Evolutionary conservation across 345 rosid species (phyloP), one percentile per base, ranked within the genome.

Genomic region (Populus pruinosa): DNA sequence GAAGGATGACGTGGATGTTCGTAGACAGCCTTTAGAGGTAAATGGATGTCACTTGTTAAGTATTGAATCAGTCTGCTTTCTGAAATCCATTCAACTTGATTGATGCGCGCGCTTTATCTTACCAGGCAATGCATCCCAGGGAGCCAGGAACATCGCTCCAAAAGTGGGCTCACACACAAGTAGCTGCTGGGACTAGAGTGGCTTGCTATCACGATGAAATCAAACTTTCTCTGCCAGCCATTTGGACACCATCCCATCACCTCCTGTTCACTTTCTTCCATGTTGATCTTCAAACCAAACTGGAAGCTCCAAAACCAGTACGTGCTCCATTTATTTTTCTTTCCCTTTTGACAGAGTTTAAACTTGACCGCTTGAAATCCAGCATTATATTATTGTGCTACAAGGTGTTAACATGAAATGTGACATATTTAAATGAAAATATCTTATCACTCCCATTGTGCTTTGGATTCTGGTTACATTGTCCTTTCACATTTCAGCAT

Each of bases 241-340:
- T 88, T 38, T 96, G 98, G 99, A 96, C 98, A 65, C 97, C 98
- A 36, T 76, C 84, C 66, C 99, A 96, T 89, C 99, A 96, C 86
- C 89, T 96, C 67, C 79, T 96, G 80, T 96, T 96, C 89, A 96
- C 99, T 72, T 93, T 96, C 82, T 93, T 87, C 83, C 99, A 96
- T 81, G 91, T 93, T 78, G 99, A 96, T 87, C 96, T 96, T 79
- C 99, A 93, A 78, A 93, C 98, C 68, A 96, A 93, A 84, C 87
- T 96, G 82, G 99, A 96, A 89, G 96, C 98, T 84, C 98, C 99
- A 80, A 92, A 94, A 83, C 99, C 99, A 56, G 99, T 96, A 80
- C 87, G 91, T 78, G 65, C 72, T 33, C 39, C 73, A 61, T 72
- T 12, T 53, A 23, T 23, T 9, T 50, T 36, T 6, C n/a, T 66